Evolutionary conservation across 768 basidiomycete genomes (phyloP).

Genomic region (Suillus fuscotomentosus): DNA sequence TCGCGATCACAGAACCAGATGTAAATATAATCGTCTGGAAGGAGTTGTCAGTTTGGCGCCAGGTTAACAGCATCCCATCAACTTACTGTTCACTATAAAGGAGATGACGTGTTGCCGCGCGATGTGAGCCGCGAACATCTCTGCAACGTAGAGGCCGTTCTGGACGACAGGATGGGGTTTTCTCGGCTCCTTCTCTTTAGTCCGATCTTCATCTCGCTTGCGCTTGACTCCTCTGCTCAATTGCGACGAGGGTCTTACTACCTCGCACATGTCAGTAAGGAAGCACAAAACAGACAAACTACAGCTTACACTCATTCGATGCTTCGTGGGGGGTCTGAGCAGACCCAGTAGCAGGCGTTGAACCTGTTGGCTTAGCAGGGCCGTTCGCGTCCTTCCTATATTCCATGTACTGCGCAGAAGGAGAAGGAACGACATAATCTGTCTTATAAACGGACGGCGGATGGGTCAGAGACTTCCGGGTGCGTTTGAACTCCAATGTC

Average conservation of each 20-base stretch:
- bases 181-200: too few species aligned
- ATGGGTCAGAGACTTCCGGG: background rate
- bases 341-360: background rate
- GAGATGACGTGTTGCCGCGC: background rate
- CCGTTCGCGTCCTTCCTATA: background rate
- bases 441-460: background rate
- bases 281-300: too few species aligned
- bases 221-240: too few species aligned
- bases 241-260: too few species aligned
- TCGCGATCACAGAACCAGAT: too few species aligned
- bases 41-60: background rate
- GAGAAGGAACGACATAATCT: background rate
- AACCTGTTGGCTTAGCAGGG: background rate
- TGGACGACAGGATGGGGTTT: background rate
- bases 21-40: too few species aligned
- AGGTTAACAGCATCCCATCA: too few species aligned
- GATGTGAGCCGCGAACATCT: constrained; percentile 5
- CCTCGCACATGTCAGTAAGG: too few species aligned
- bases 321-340: background rate
- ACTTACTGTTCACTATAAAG: background rate
- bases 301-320: too few species aligned
- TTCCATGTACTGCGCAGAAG: background rate
- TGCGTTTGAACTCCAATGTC: background rate
- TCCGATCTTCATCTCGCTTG: too few species aligned
- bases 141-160: constrained; percentile 2